Evolutionary conservation across 139 green algal species (phyloP).

Genomic region (Coccomyxa sp.): DNA sequence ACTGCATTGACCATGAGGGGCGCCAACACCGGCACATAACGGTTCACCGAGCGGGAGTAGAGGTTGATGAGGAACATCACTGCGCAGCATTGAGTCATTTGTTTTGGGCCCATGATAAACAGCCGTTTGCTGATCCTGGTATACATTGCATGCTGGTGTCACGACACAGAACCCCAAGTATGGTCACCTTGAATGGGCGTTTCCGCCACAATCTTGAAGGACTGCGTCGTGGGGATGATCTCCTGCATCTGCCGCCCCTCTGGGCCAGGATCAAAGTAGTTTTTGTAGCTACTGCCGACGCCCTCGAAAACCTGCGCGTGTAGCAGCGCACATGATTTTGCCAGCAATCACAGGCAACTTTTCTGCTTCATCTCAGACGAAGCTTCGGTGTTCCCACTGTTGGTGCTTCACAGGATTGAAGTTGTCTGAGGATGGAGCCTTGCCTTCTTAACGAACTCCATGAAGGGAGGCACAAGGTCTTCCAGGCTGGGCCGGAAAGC

Average conservation of each 20-base stretch:
- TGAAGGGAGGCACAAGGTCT: conserved; percentile 60
- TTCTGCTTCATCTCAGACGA: too few species aligned
- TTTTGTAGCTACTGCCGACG: conserved; percentile 26
- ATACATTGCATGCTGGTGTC: conserved; percentile 16
- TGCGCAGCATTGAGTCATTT: conserved; percentile 16
- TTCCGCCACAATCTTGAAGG: conserved; percentile 87
- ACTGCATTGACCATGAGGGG: conserved; percentile 58
- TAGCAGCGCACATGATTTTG: background rate
- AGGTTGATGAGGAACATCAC: conserved; percentile 82
- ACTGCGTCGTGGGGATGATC: conserved; percentile 35
- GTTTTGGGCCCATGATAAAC: background rate
- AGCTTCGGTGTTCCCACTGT: too few species aligned
- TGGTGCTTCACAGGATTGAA: background rate
- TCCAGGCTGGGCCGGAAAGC: conserved; percentile 60
- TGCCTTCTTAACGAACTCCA: conserved; percentile 76
- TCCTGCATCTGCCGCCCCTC: conserved; percentile 7
- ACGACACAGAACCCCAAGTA: background rate
- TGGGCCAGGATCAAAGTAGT: conserved; percentile 23
- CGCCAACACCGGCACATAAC: conserved; percentile 23
- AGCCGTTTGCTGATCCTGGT: background rate
- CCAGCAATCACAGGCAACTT: background rate
- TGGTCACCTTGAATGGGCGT: conserved; percentile 64
- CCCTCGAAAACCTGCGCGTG: conserved; percentile 40
- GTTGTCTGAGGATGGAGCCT: background rate
- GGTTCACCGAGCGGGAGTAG: conserved; percentile 31